These are phyloP conservation scores for Castanea sativa DNA, from an alignment of 306 rosid genomes.

Conservation along the genomic window DNA sequence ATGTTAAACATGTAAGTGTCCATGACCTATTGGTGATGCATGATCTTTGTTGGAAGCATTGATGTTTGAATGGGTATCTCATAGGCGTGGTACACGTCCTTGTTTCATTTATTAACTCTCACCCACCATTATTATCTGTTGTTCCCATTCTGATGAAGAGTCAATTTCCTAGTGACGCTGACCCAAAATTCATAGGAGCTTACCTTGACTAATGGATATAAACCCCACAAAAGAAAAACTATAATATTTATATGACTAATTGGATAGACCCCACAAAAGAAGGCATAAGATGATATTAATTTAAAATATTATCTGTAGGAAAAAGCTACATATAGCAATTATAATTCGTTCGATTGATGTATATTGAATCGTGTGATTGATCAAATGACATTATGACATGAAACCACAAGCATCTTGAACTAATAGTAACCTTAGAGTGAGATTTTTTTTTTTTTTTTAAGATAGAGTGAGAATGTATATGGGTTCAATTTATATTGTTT, in stretches of 20 bases:
- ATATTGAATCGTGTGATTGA: background rate
- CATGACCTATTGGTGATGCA: conserved; percentile 18
- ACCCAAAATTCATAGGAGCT: conserved; percentile 21
- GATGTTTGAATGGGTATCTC: conserved; percentile 25
- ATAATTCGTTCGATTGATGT: background rate
- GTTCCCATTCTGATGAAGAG: conserved; percentile 26
- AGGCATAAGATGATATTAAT: background rate
- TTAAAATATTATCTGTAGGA: background rate
- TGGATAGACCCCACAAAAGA: background rate
- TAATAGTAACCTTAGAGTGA: too few relatives aligned
- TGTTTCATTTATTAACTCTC: conserved; percentile 34
- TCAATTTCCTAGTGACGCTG: conserved; percentile 36
- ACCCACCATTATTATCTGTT: conserved; percentile 30
- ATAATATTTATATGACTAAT: background rate
- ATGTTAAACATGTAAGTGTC: background rate
- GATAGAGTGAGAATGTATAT: too few relatives aligned
- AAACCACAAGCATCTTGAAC: too few relatives aligned
- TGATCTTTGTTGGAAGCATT: conserved; percentile 26
- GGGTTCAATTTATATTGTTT: too few relatives aligned
- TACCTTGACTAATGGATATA: background rate
- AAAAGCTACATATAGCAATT: background rate
- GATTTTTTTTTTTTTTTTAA: too few relatives aligned
- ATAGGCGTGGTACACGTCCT: conserved; percentile 20
- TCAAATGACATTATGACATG: background rate
- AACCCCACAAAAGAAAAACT: background rate